Percentiles rank a stretch among this genome's conserved stretches.
Evolutionary conservation across 2,329 filamentous ascomycete species (phyloP).

Genomic region (Colletotrichum sojae): DNA sequence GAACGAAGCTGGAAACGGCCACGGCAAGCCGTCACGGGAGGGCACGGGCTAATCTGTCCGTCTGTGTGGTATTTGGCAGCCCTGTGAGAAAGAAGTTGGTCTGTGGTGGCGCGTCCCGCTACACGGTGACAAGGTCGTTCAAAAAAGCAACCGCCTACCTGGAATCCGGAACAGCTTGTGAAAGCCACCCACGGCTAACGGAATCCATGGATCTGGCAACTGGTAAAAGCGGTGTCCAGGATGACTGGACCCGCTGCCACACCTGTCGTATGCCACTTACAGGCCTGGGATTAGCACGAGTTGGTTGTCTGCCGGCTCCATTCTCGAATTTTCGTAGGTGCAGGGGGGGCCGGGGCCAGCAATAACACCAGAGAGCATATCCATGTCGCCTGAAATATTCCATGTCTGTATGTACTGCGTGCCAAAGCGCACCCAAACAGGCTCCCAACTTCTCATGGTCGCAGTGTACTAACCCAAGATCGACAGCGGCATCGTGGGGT

Average conservation of each 20-base stretch:
- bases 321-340: conserved; percentile 34
- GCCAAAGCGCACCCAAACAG: conserved; percentile 33
- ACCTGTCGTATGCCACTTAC: conserved; percentile 34
- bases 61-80: conserved; percentile 7
- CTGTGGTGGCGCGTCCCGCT: conserved; percentile 29
- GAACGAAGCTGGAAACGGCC: neutral
- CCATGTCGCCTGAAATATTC: conserved; percentile 38
- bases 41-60: neutral
- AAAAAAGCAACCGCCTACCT: conserved; percentile 37
- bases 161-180: conserved; percentile 33
- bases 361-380: conserved; percentile 37
- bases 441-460: conserved; percentile 19
- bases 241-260: conserved; percentile 37
- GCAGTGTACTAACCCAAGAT: conserved; percentile 46
- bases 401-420: conserved; percentile 34
- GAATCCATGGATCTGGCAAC: conserved; percentile 37
- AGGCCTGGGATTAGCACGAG: conserved; percentile 34
- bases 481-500: conserved; percentile 53
- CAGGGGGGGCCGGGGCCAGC: conserved; percentile 33
- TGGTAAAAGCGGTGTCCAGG: conserved; percentile 41
- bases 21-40: neutral
- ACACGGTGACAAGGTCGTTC: conserved; percentile 16
- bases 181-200: conserved; percentile 21
- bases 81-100: conserved; percentile 19
- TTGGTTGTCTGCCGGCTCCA: conserved; percentile 36